Base-by-base conservation (phyloP, 169 alveolate genomes). In the Sarcocystis neurona region DNA sequence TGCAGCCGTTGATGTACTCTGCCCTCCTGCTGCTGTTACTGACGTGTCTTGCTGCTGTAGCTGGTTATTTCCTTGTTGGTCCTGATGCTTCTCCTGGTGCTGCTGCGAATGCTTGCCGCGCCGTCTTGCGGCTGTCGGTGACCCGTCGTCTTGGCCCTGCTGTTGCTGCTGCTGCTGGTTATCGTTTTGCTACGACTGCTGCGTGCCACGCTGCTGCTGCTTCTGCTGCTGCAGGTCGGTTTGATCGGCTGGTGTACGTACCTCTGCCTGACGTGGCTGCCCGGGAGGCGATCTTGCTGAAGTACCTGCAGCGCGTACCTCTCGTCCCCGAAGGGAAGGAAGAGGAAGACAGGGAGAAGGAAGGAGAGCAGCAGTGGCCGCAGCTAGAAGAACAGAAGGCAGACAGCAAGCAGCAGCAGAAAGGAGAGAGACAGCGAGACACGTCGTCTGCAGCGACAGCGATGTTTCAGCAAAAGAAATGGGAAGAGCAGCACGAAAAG, bases 221-320 rank as follows among this genome's bases (percentile, higher is more conserved):
- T n/a, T n/a, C n/a, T 78, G 43, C 70, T 34, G 50, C 18, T 34
- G 50, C 90, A 85, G 90, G 99, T n/a, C 94, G 99, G 90, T 94
- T 98, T 12, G 99, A 99, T 90, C 96, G 99, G 87, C 97, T 98
- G 90, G 98, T 98, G 47, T 99, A 98, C 90, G 98, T 98, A 90
- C 99, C 99, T 30, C 94, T 96, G 60, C 99, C 99, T 0, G 99
- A 99, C 91, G 95, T 99, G 89, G 96, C 99, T 89, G 99, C 98
- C 87, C 97, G 99, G 86, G 87, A 85, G 80, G 90, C 88, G 77
- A 95, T 96, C 41, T 66, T 96, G 66, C 89, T 87, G 66, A 86
- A 89, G 60, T 96, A 96, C 90, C 18, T 90, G 39, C 47, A n/a
- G 30, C 41, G 85, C 41, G 82, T 89, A 0, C 89, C 90, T 12